Evolutionary conservation across 768 basidiomycete genomes (phyloP), one percentile per base, ranked within the genome.

Genomic region (Lanmaoa rubissima): DNA sequence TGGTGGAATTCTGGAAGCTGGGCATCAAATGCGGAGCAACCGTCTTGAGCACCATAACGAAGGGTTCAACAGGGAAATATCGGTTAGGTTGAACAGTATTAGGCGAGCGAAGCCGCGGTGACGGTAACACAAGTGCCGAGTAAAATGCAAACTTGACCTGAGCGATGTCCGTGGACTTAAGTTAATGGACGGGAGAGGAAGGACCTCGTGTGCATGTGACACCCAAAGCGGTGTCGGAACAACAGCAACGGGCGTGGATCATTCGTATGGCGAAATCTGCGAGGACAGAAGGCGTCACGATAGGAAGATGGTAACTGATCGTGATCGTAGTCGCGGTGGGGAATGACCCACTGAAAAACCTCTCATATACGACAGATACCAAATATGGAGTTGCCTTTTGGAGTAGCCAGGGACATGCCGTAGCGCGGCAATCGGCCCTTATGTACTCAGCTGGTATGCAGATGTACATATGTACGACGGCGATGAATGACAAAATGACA

Each of bases 101-200:
- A 70, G 63, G 65, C 67, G 66, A 72, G 68, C 67, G 69, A 74
- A 62, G 62, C 72, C 72, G 65, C 72, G 71, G 71, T 74, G 67
- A 72, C 72, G 72, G 70, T 58, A 72, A 39, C 52, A 60, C 66
- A 60, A 59, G 61, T 72, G 72, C 72, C 72, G 70, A 72, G 63
- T 66, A 72, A 48, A 55, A 55, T 64, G 61, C 57, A 68, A 45
- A 61, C 64, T 60, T 54, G 55, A 67, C 56, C 63, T 62, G 65
- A 57, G 64, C 62, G 65, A 72, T 73, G 71, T 74, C 71, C 71
- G 71, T 74, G 71, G 71, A 72, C 62, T 72, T 72, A 72, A 72
- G 73, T 73, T 71, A 71, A 71, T 71, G 53, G 61, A 69, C 65
- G 64, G 64, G 68, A 69, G 61, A 63, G 70, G 72, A 73, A 71